phyloP scores from a whole-genome alignment of 2,329 filamentous ascomycete genomes.

The Ilyonectria sp. region DNA sequence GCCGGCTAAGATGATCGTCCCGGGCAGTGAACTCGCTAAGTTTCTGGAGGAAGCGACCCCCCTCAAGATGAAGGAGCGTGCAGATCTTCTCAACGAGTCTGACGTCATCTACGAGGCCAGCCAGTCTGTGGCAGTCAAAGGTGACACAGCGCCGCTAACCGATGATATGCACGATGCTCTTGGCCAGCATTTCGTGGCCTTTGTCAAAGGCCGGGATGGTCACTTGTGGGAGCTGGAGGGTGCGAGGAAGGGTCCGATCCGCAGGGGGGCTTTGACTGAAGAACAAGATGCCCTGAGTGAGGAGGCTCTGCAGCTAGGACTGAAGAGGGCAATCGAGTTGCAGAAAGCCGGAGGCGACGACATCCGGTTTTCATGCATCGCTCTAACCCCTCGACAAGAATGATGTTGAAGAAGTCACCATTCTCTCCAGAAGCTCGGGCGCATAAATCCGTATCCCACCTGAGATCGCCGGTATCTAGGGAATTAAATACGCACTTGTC shows the following conservation, averaged over 20 bases:
- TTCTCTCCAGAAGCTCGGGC: background rate
- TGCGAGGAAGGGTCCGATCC: constrained; percentile 29
- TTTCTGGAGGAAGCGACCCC: constrained; percentile 76
- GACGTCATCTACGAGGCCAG: constrained; percentile 13
- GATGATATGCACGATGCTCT: constrained; percentile 1
- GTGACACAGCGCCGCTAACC: constrained; percentile 13
- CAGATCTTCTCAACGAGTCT: constrained; percentile 1
- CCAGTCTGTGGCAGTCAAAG: constrained; percentile 16
- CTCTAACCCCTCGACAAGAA: constrained; percentile 19
- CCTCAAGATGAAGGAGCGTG: constrained; percentile 44
- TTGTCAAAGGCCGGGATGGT: constrained; percentile 29
- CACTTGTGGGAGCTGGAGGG: constrained; percentile 38
- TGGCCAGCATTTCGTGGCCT: constrained; percentile 29
- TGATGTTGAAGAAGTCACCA: background rate
- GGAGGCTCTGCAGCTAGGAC: constrained; percentile 23
- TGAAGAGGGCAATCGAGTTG: constrained; percentile 29
- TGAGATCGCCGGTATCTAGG: no score
- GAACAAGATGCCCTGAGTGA: constrained; percentile 31
- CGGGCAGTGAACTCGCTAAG: constrained; percentile 53
- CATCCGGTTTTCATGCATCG: constrained; percentile 32
- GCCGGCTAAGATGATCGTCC: constrained; percentile 49
- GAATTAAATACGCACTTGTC: no score
- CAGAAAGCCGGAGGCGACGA: constrained; percentile 14
- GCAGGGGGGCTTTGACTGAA: constrained; percentile 20
- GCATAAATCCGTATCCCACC: background rate